Percentiles rank a stretch among this genome's conserved stretches.
These are phyloP conservation scores for Apiosordaria backusii DNA, from an alignment of 495 filamentous ascomycete genomes.

Conservation along the genomic window DNA sequence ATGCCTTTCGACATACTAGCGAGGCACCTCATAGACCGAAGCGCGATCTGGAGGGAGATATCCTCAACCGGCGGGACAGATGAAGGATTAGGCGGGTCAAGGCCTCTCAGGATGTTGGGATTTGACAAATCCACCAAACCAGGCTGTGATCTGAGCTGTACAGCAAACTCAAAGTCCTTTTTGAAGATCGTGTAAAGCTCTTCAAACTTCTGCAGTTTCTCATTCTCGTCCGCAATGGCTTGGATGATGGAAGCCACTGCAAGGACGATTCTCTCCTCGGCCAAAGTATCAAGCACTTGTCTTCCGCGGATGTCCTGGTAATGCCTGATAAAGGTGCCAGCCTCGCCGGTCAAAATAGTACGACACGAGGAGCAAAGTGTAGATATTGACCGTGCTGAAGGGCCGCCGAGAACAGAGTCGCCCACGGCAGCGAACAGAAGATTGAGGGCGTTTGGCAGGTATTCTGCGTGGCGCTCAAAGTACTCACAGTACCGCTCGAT, in stretches of 20 bases:
- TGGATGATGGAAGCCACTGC: slow-evolving; percentile 84
- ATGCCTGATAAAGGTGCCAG: slow-evolving; percentile 72
- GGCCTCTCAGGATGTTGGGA: slow-evolving; percentile 30
- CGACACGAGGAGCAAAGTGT: slow-evolving; percentile 80
- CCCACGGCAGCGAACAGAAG: slow-evolving; percentile 76
- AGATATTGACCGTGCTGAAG: slow-evolving; percentile 77
- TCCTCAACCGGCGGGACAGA: slow-evolving; percentile 30
- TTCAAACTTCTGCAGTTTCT: slow-evolving; percentile 59
- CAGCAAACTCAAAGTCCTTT: slow-evolving; percentile 50
- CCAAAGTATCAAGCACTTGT: slow-evolving; percentile 60
- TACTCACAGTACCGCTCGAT: slow-evolving; percentile 78
- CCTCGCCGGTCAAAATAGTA: slow-evolving; percentile 61
- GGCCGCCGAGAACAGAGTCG: slow-evolving; percentile 59
- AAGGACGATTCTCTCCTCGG: slow-evolving; percentile 77
- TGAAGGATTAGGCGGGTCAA: slow-evolving; percentile 27
- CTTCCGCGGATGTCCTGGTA: slow-evolving; percentile 60
- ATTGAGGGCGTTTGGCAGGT: slow-evolving; percentile 71
- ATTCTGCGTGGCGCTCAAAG: slow-evolving; percentile 68
- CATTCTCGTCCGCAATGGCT: slow-evolving; percentile 60
- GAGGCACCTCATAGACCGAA: slow-evolving; percentile 69
- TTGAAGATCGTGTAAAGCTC: slow-evolving; percentile 64
- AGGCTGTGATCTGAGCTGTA: slow-evolving; percentile 34
- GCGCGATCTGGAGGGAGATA: slow-evolving; percentile 51
- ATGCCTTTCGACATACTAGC: slow-evolving; percentile 75
- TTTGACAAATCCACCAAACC: slow-evolving; percentile 34